A percentile compares a stretch with the other conserved stretches of the same genome.
Evolutionary conservation across 495 filamentous ascomycete genomes (phyloP).

Genomic region (Chaetomidium leptoderma): DNA sequence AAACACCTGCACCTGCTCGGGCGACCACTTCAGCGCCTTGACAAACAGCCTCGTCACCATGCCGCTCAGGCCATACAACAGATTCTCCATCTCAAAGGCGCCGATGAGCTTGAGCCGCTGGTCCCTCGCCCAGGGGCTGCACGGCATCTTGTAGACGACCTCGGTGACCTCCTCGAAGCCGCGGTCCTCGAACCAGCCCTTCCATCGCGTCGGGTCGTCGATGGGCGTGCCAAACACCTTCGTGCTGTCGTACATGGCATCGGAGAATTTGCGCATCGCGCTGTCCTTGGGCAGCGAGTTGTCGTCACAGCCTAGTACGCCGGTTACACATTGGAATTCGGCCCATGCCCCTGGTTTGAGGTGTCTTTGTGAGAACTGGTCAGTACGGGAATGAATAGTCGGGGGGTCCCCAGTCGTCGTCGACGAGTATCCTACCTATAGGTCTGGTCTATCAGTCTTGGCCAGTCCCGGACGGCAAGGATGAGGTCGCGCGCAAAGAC

Average conservation of each 20-base stretch:
- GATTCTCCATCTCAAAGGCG: conserved; percentile 37
- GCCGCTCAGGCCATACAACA: conserved; percentile 42
- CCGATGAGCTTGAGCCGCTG: conserved; percentile 48
- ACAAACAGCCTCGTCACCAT: conserved; percentile 52
- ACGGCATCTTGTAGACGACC: conserved; percentile 44
- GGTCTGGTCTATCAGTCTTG: conserved; percentile 15
- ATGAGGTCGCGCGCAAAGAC: conserved; percentile 46
- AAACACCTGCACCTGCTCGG: conserved; percentile 48
- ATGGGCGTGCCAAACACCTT: conserved; percentile 23
- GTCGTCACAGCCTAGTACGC: conserved; percentile 32
- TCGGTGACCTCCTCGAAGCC: conserved; percentile 49
- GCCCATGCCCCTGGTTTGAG: conserved; percentile 48
- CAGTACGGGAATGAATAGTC: no score
- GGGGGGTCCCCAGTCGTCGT: background rate
- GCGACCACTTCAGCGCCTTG: conserved; percentile 46
- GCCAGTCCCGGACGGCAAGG: conserved; percentile 6
- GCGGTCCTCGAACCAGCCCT: conserved; percentile 31
- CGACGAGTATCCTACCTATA: conserved; percentile 20
- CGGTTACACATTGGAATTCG: conserved; percentile 41
- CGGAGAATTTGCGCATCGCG: conserved; percentile 19
- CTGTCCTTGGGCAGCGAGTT: conserved; percentile 22
- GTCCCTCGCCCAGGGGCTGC: conserved; percentile 52
- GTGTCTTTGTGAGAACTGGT: conserved; percentile 25
- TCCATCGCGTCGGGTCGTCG: conserved; percentile 36
- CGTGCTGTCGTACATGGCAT: conserved; percentile 23